A percentile compares a stretch with the other conserved stretches of the same genome.
Conservation (phyloP, 75 land plant genomes). For the Pseudotsuga menziesii region DNA sequence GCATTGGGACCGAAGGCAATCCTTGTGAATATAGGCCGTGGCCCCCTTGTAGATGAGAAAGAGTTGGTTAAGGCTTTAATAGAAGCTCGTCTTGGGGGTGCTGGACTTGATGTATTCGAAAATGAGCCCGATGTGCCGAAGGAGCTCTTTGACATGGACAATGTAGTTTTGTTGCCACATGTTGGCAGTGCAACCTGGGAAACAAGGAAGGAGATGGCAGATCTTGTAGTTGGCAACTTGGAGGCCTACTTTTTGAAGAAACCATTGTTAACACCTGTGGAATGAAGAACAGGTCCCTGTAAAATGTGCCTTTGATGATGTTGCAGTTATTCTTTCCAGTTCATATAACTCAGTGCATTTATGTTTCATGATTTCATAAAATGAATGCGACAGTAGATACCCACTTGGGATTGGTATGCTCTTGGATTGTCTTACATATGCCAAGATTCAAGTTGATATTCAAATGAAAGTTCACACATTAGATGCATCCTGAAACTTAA, state of each 20-base stretch:
- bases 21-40: constrained; percentile 27
- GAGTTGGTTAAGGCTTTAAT: constrained; percentile 41
- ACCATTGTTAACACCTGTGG: constrained; percentile 56
- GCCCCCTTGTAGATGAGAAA: constrained; percentile 39
- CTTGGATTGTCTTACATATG: too few species aligned
- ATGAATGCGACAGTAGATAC: too few species aligned
- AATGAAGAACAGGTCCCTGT: constrained; percentile 4
- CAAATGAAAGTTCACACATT: too few species aligned
- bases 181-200: constrained; percentile 41
- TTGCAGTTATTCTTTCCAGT: too few species aligned
- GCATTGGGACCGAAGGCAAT: constrained; percentile 24
- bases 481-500: too few species aligned
- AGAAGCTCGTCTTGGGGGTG: constrained; percentile 39
- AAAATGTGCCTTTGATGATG: neutral
- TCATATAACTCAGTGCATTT: too few species aligned
- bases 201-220: constrained; percentile 37
- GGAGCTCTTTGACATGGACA: constrained; percentile 38
- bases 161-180: constrained; percentile 41
- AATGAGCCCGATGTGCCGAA: constrained; percentile 43
- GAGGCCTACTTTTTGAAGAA: constrained; percentile 47
- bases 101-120: constrained; percentile 49
- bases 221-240: constrained; percentile 36
- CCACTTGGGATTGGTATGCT: too few species aligned
- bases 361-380: too few species aligned
- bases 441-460: too few species aligned